Base-by-base conservation (phyloP, 2,329 filamentous ascomycete species). In the Daldinia sp. region DNA sequence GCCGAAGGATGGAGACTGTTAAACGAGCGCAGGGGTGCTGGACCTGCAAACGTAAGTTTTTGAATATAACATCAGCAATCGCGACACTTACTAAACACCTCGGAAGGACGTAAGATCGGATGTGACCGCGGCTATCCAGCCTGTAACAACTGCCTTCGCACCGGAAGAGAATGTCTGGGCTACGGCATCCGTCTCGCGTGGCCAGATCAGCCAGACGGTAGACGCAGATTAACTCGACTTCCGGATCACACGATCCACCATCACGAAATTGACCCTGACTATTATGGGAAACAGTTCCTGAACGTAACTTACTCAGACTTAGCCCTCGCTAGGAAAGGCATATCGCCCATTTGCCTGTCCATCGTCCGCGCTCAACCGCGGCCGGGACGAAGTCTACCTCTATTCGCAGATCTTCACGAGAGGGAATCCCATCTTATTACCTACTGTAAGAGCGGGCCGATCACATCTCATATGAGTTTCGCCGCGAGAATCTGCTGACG, bases 181-280 rank as follows among this genome's bases (percentile, higher is more conserved):
- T 83, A 82, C 64, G 78, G 76, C 3, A 70, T 82, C 35, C 79
- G 80, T 37, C 77, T 83, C 3, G 74, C 77, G 4, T 83, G 81
- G 81, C 80, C 81, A 7, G 80, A 82, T 63, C 77, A 78, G 55
- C 74, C 75, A n/a, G 80, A 82, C 62, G 80, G 81, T 8, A 73
- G 80, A 37, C 77, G 80, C 41, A 68, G 74, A 65, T 59, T 70
- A 49, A 71, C 48, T 55, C 72, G 66, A 43, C 66, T 72, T 43
- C 73, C 72, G 19, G 75, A 75, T 63, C 72, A 74, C 54, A 73
- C 73, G 58, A 69, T 70, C 39, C 70, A 73, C 55, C 61, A 68
- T 27, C 71, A 73, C 37, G 63, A 69, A 41, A 66, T 68, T 48
- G 65, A 70, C n/a, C 68, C 70, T 1, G 57, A 68, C 37, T 64